Conservation (phyloP, 345 rosid species). For the Eucalyptus melliodora region DNA sequence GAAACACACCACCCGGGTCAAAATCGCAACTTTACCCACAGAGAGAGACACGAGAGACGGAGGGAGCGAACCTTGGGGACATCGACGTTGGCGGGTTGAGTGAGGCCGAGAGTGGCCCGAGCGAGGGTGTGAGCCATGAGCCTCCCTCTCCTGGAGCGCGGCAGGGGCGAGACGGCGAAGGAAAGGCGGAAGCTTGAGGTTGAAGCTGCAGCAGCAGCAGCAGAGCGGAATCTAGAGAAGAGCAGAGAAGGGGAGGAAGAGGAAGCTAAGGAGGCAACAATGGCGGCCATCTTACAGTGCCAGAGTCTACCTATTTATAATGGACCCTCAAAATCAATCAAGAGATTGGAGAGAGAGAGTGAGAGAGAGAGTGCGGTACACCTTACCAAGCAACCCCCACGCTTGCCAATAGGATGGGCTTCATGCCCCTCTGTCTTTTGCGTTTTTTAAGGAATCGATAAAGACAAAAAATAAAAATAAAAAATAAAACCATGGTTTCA, state of each 20-base stretch:
- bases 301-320: not conserved
- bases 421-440: not conserved
- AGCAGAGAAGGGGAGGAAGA: not conserved
- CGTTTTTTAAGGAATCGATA: not conserved
- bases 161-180: not conserved
- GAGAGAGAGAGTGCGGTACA: not conserved
- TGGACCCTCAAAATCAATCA: not conserved
- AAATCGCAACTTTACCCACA: not conserved
- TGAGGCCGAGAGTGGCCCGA: conserved; percentile 61
- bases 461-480: not conserved
- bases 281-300: not conserved
- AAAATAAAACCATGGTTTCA: not conserved
- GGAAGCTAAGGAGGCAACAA: not conserved
- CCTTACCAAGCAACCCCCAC: not conserved
- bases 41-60: not conserved
- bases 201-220: not conserved
- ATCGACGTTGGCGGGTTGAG: conserved; percentile 39
- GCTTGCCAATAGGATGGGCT: not conserved
- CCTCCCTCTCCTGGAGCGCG: not conserved
- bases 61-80: conserved; percentile 35
- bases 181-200: not conserved
- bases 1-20: not conserved
- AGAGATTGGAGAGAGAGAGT: not conserved
- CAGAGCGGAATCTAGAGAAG: not conserved
- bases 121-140: conserved; percentile 4